A percentile compares a stretch with the other conserved stretches of the same genome.
phyloP scores from a whole-genome alignment of 1,284 basidiomycete species.

The Rhodotorula sp. region DNA sequence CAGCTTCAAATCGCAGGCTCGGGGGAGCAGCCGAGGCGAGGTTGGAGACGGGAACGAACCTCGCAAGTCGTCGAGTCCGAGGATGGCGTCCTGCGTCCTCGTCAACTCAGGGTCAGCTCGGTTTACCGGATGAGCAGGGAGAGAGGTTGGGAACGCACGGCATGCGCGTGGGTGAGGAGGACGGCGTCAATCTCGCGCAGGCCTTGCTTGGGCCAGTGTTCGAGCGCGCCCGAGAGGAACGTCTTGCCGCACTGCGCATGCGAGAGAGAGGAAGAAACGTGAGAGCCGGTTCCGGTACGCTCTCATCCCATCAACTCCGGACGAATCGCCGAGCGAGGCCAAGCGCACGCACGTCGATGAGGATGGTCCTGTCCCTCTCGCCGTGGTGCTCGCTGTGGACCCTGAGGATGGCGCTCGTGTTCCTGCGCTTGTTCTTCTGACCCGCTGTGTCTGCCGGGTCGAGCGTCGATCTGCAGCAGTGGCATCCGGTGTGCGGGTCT shows the following conservation, averaged over 20 bases:
- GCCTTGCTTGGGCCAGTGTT: conserved; percentile 75
- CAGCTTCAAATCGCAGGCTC: conserved; percentile 15
- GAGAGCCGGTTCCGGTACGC: not conserved
- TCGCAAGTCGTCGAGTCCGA: conserved; percentile 76
- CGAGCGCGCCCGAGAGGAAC: conserved; percentile 69
- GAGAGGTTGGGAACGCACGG: conserved; percentile 9
- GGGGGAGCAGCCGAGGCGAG: conserved; percentile 8
- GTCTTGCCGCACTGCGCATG: conserved; percentile 63
- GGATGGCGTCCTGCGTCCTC: conserved; percentile 58
- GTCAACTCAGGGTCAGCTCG: not conserved
- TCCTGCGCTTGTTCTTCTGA: conserved; percentile 70
- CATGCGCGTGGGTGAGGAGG: conserved; percentile 66
- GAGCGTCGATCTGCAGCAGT: conserved; percentile 42
- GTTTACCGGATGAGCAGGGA: too few species aligned
- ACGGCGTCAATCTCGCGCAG: conserved; percentile 72
- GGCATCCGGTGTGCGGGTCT: conserved; percentile 37
- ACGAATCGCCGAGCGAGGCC: too few species aligned
- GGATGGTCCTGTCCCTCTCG: conserved; percentile 49
- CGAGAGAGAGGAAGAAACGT: too few species aligned
- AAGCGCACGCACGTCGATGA: conserved; percentile 58
- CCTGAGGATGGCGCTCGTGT: conserved; percentile 64
- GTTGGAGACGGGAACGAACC: conserved; percentile 48
- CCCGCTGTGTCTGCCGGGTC: conserved; percentile 54
- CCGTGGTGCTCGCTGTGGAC: conserved; percentile 46
- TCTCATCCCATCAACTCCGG: too few species aligned